Evolutionary conservation across 768 basidiomycete species (phyloP).

Genomic region (Pulveroboletus ravenelii): DNA sequence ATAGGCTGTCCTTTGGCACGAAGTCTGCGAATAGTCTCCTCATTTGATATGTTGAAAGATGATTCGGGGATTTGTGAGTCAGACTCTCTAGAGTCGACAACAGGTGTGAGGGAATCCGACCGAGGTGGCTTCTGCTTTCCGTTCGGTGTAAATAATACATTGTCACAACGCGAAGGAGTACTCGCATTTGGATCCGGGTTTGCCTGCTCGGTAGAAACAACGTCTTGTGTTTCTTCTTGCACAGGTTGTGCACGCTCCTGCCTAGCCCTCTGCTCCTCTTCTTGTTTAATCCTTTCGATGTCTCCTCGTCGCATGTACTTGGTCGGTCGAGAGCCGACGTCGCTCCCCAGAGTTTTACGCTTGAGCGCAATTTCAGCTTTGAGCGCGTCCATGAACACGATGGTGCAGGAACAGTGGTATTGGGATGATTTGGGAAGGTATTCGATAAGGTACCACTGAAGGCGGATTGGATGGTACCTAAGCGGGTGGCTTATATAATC

Average conservation of each 20-base stretch:
- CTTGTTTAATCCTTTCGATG: slow-evolving; percentile 64
- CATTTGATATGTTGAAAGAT: slow-evolving; percentile 85
- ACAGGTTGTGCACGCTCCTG: slow-evolving; percentile 33
- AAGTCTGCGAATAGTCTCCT: slow-evolving; percentile 85
- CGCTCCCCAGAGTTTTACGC: slow-evolving; percentile 65
- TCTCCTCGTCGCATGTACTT: slow-evolving; percentile 94
- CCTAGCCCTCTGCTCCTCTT: slow-evolving; percentile 35
- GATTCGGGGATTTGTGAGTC: slow-evolving; percentile 38
- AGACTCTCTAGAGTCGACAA: slow-evolving; percentile 30
- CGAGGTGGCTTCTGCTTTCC: slow-evolving; percentile 46
- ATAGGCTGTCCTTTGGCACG: slow-evolving; percentile 92
- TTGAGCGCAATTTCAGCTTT: slow-evolving; percentile 86
- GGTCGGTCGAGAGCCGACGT: slow-evolving; percentile 44
- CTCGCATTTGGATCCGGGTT: slow-evolving; percentile 43
- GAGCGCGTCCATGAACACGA: slow-evolving; percentile 73
- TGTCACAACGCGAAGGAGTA: slow-evolving; percentile 5
- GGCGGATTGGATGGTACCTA: background rate
- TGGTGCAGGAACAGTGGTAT: background rate
- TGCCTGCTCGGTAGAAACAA: slow-evolving; percentile 17
- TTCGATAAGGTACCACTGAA: background rate
- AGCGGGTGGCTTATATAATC: slow-evolving; percentile 23
- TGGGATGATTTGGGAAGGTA: background rate
- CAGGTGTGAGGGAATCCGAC: slow-evolving; percentile 39
- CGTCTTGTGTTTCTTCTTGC: slow-evolving; percentile 18
- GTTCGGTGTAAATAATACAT: slow-evolving; percentile 35